Conservation (phyloP, 2,329 filamentous ascomycete species). For the Colletotrichum brevisporum region DNA sequence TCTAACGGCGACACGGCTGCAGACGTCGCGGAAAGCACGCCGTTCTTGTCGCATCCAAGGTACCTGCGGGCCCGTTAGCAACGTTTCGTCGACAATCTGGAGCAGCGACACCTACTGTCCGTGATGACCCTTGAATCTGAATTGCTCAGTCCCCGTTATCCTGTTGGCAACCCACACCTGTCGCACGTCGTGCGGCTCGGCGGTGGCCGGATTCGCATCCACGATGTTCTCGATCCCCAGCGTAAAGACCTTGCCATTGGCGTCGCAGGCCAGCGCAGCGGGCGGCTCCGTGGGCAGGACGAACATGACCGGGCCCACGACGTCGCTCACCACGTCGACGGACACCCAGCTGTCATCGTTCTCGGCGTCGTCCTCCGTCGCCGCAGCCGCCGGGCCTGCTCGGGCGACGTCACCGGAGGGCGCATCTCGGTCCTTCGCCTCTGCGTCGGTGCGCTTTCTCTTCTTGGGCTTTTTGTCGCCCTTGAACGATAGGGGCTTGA, state of each 20-base stretch:
- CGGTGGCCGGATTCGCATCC: conserved; percentile 84
- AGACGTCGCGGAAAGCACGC: conserved; percentile 80
- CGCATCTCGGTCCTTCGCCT: conserved; percentile 50
- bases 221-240: conserved; percentile 89
- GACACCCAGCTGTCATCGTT: conserved; percentile 93
- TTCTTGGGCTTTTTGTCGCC: conserved; percentile 97
- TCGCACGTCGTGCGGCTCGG: conserved; percentile 94
- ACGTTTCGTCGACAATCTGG: neutral
- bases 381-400: conserved; percentile 39
- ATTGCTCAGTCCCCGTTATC: conserved; percentile 84
- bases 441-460: conserved; percentile 78
- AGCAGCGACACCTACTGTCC: conserved; percentile 72
- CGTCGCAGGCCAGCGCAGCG: conserved; percentile 86
- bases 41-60: conserved; percentile 87
- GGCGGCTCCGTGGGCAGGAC: conserved; percentile 83
- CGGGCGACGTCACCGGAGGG: conserved; percentile 49
- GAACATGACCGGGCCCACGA: conserved; percentile 86
- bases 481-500: conserved; percentile 94
- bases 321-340: conserved; percentile 80
- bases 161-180: conserved; percentile 95
- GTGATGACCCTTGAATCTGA: conserved; percentile 91
- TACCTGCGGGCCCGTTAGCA: conserved; percentile 68
- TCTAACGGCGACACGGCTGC: conserved; percentile 90
- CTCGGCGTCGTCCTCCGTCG: conserved; percentile 54
- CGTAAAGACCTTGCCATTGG: conserved; percentile 87